Evolutionary conservation across 225 moss, liverwort and hornwort genomes (phyloP).

Genomic region (Lunularia cruciata): DNA sequence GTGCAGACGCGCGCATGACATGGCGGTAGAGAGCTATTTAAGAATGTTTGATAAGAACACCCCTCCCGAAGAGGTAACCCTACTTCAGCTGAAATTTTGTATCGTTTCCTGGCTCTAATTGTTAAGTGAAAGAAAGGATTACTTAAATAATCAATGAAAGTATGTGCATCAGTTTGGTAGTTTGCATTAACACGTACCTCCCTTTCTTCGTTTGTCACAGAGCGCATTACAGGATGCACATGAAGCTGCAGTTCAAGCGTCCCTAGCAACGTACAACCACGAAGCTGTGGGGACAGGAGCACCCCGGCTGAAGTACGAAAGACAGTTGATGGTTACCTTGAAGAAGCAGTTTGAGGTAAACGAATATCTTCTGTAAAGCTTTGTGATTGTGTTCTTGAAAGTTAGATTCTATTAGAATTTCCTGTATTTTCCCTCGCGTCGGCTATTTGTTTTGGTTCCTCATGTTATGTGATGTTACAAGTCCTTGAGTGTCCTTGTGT

Average conservation of each 20-base stretch:
- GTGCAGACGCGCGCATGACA: conserved; percentile 83
- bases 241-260: conserved; percentile 70
- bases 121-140: not conserved
- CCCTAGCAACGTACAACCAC: conserved; percentile 57
- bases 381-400: too few relatives aligned
- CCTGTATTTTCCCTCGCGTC: too few relatives aligned
- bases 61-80: conserved; percentile 61
- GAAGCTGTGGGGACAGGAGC: conserved; percentile 82
- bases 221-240: conserved; percentile 69
- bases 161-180: not conserved
- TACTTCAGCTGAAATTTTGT: not conserved
- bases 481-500: too few relatives aligned
- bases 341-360: conserved; percentile 71
- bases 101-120: not conserved
- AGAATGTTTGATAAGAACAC: conserved; percentile 60
- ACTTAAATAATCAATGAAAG: not conserved
- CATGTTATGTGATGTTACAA: too few relatives aligned
- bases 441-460: too few relatives aligned
- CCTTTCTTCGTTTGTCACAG: conserved; percentile 29
- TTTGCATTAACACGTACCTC: not conserved
- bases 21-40: conserved; percentile 61
- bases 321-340: conserved; percentile 62
- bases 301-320: conserved; percentile 73
- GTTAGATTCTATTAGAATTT: too few relatives aligned
- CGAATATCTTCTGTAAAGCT: not conserved